Evolutionary conservation across 306 rosid genomes (phyloP), one percentile per base, ranked within the genome.

Genomic region (Spatholobus suberectus): DNA sequence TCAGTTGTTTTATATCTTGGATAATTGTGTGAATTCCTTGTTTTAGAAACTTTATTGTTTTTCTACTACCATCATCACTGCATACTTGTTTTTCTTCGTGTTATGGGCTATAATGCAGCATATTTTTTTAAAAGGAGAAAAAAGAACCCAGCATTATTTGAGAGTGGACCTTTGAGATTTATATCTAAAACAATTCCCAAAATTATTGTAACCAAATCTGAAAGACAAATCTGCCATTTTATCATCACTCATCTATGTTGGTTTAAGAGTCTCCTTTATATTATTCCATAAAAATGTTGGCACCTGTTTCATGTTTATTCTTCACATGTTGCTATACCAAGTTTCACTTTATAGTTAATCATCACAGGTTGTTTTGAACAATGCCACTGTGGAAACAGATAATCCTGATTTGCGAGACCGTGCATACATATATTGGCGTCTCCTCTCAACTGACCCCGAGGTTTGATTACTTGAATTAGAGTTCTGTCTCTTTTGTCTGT

Each of bases 361-460:
- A 70, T 83, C 77, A 55, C 91, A 96, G 99, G 98, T 90, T 86
- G 99, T 96, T 84, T 87, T 96, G 92, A 96, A 94, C 89, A 96
- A 94, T 83, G 99, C 99, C 35, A 96, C 99, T 55, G 90, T 89
- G 84, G 99, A 94, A 89, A 96, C 99, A 4, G 99, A 96, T 89
- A 96, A 96, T 89, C 99, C 99, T 78, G 99, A 96, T 89, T 89
- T 96, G 70, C 91, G 98, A 67, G 99, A 96, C 84, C 98, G 99
- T 32, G 99, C 99, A 59, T 96, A 96, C 86, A 96, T 96, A 72
- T 96, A 96, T 92, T 96, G 99, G 99, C 98, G 99, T 44, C 99
- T 96, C 87, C 86, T 96, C 81, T 94, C 99, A 80, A 94, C 95
- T 74, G 99, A 96, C 81, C 99, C 99, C 15, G 99, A 96, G 99